These are phyloP conservation scores for Coniochaeta sp. DNA, from an alignment of 2,329 filamentous ascomycete species.

Conservation along the genomic window DNA sequence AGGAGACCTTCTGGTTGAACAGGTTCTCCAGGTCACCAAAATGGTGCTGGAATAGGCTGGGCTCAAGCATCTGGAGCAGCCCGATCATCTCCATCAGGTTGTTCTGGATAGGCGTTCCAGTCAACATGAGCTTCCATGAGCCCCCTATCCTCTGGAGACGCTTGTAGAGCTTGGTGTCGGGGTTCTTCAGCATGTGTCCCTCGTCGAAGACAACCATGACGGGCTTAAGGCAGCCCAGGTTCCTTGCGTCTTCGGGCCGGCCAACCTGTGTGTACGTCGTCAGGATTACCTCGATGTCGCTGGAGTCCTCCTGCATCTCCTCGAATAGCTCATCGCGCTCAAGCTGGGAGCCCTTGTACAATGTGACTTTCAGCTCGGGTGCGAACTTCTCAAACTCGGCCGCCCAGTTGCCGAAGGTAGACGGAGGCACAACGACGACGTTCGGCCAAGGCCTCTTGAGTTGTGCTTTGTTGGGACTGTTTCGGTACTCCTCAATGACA, in stretches of 20 bases:
- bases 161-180: conserved; percentile 72
- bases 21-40: conserved; percentile 76
- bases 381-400: conserved; percentile 86
- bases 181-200: conserved; percentile 88
- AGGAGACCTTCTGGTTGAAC: conserved; percentile 87
- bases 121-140: conserved; percentile 78
- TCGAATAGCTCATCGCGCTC: conserved; percentile 63
- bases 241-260: conserved; percentile 40
- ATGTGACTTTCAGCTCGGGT: conserved; percentile 67
- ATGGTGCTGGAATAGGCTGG: conserved; percentile 68
- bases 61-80: conserved; percentile 90
- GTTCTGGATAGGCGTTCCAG: conserved; percentile 88
- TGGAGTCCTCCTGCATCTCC: conserved; percentile 55
- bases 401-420: conserved; percentile 93
- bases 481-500: conserved; percentile 57
- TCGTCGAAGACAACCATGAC: conserved; percentile 77
- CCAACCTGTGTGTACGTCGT: conserved; percentile 55
- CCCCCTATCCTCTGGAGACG: conserved; percentile 71
- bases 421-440: conserved; percentile 84
- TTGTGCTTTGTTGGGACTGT: conserved; percentile 18
- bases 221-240: conserved; percentile 40
- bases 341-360: conserved; percentile 57
- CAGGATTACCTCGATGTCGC: conserved; percentile 56
- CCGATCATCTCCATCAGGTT: conserved; percentile 89
- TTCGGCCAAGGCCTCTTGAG: conserved; percentile 56